phyloP scores from a whole-genome alignment of 1,139 yeast species.

The Suhomyces wounanorum region DNA sequence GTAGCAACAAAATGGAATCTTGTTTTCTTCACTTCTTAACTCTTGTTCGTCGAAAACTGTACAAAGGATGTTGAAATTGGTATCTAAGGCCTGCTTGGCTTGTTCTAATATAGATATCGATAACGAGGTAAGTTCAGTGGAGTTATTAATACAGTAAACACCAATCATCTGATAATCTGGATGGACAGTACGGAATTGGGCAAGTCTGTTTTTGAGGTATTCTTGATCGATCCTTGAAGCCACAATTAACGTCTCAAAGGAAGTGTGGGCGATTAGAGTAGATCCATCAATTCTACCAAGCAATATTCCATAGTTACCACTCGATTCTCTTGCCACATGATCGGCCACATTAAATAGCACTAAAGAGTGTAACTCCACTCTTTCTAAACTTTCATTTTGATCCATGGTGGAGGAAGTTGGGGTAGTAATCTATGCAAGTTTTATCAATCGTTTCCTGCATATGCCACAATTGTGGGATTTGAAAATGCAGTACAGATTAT shows the following conservation, averaged over 20 bases:
- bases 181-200: constrained; percentile 29
- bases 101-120: constrained; percentile 14
- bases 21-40: constrained; percentile 5
- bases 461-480: no score
- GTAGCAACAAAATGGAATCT: constrained; percentile 9
- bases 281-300: constrained; percentile 24
- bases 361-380: constrained; percentile 30
- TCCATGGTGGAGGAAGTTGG: background rate
- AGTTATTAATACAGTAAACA: constrained; percentile 24
- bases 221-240: constrained; percentile 22
- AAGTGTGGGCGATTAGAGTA: constrained; percentile 19
- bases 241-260: constrained; percentile 27
- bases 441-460: background rate
- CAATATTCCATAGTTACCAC: constrained; percentile 28
- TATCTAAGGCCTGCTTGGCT: background rate
- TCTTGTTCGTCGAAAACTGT: constrained; percentile 12
- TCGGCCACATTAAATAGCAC: constrained; percentile 34
- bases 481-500: no score
- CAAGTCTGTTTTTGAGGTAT: constrained; percentile 28
- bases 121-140: constrained; percentile 10
- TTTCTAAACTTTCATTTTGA: background rate
- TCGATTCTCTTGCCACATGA: constrained; percentile 21
- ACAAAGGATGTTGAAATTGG: background rate
- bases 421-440: background rate
- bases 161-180: constrained; percentile 35